Percentiles rank a stretch among this genome's conserved stretches.
Evolutionary conservation across 2,329 filamentous ascomycete species (phyloP).

Genomic region (Cladosporium sp.): DNA sequence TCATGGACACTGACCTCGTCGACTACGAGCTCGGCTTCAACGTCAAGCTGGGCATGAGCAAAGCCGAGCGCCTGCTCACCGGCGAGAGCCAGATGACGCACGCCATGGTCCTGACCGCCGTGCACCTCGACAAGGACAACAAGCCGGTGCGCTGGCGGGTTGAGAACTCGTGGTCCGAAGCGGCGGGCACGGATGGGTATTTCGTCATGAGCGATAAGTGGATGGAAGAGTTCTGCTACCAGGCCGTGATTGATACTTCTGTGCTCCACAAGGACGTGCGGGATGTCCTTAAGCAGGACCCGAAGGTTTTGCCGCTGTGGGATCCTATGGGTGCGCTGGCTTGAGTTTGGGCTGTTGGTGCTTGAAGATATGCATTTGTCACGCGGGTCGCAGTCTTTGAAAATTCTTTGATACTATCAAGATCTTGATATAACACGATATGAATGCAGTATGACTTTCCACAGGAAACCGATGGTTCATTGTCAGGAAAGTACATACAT

Average conservation of each 20-base stretch:
- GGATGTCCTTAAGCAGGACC: conserved; percentile 66
- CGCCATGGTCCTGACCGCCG: conserved; percentile 85
- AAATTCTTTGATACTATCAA: too few relatives aligned
- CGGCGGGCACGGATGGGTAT: conserved; percentile 69
- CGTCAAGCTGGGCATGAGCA: conserved; percentile 66
- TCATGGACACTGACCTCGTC: conserved; percentile 75
- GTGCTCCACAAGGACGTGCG: conserved; percentile 57
- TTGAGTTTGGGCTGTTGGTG: too few relatives aligned
- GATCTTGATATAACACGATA: neutral
- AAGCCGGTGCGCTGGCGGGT: conserved; percentile 75
- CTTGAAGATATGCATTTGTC: too few relatives aligned
- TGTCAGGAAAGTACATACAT: neutral
- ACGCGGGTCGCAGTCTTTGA: too few relatives aligned
- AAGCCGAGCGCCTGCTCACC: conserved; percentile 68
- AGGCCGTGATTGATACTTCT: conserved; percentile 75
- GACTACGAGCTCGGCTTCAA: conserved; percentile 86
- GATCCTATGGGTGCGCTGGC: conserved; percentile 39
- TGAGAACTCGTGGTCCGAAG: conserved; percentile 78
- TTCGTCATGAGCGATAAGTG: conserved; percentile 80
- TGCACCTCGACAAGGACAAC: conserved; percentile 67
- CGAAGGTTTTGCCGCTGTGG: conserved; percentile 60
- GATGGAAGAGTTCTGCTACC: conserved; percentile 69
- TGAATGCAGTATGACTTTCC: neutral
- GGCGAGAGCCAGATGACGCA: conserved; percentile 85
- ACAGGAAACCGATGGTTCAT: neutral